These are phyloP conservation scores for Epichloe sylvatica DNA, from an alignment of 2,329 filamentous ascomycete species.

Conservation along the genomic window DNA sequence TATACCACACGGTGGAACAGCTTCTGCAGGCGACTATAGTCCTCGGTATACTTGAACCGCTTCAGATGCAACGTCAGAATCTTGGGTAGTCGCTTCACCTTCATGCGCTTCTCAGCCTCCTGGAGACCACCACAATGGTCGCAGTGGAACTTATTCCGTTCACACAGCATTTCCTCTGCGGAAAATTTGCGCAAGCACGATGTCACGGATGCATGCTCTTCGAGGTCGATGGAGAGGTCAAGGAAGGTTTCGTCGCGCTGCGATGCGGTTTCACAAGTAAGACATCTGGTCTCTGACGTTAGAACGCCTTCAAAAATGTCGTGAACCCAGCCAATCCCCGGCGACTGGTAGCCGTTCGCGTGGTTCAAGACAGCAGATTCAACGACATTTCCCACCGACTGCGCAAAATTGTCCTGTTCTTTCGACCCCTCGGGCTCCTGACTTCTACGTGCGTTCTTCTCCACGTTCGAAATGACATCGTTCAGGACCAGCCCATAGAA, in stretches of 20 bases:
- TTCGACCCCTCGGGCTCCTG: conserved; percentile 33
- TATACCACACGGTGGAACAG: conserved; percentile 95
- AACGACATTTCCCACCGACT: conserved; percentile 33
- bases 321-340: conserved; percentile 79
- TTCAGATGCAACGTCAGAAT: conserved; percentile 89
- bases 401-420: conserved; percentile 30
- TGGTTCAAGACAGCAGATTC: conserved; percentile 22
- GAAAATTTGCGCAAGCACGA: conserved; percentile 93
- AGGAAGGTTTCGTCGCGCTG: conserved; percentile 92
- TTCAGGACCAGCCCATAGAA: conserved; percentile 94
- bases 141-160: conserved; percentile 97
- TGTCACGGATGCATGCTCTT: conserved; percentile 90
- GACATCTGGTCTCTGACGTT: conserved; percentile 89
- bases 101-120: conserved; percentile 98
- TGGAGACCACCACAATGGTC: conserved; percentile 93
- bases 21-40: conserved; percentile 85
- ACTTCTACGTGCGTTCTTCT: conserved; percentile 62
- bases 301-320: conserved; percentile 91
- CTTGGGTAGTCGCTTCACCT: conserved; percentile 86
- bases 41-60: conserved; percentile 96
- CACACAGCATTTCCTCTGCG: conserved; percentile 94
- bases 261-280: conserved; percentile 92
- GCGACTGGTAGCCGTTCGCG: conserved; percentile 35
- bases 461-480: conserved; percentile 86
- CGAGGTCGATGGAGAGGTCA: conserved; percentile 88